A percentile compares a stretch with the other conserved stretches of the same genome.
These are phyloP conservation scores for Helichrysum umbraculigerum DNA, from an alignment of 129 eudicot species.

Conservation along the genomic window DNA sequence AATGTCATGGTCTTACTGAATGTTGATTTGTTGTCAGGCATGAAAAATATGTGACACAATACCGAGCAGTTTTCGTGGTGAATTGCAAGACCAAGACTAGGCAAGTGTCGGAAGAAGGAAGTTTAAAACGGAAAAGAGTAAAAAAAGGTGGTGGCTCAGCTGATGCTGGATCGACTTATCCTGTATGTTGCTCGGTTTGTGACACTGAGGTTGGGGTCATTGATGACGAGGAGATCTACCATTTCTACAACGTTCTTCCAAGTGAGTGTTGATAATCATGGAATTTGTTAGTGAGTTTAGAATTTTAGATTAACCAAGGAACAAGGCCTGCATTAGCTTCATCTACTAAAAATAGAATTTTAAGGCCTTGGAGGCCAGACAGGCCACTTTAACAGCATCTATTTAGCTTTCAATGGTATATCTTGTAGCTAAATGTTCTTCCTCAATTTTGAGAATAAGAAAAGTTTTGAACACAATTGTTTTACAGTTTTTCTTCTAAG, in stretches of 20 bases:
- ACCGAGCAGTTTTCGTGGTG: slow-evolving; percentile 83
- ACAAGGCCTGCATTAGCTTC: background rate
- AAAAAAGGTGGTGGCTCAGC: slow-evolving; percentile 30
- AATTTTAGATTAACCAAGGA: slow-evolving; percentile 1
- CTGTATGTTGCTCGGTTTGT: slow-evolving; percentile 78
- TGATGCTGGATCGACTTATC: slow-evolving; percentile 38
- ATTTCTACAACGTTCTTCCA: slow-evolving; percentile 80
- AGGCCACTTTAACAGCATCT: background rate
- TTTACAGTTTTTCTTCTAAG: background rate
- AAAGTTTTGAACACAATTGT: background rate
- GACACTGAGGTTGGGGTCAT: slow-evolving; percentile 82
- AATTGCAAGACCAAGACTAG: slow-evolving; percentile 68
- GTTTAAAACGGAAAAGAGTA: slow-evolving; percentile 61
- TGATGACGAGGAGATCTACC: slow-evolving; percentile 89
- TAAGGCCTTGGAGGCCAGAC: background rate
- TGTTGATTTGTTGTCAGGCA: slow-evolving; percentile 57
- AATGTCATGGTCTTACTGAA: background rate
- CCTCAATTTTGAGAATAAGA: background rate
- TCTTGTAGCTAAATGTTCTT: background rate
- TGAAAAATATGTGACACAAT: slow-evolving; percentile 87
- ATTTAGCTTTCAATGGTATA: too few species aligned
- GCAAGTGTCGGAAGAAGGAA: slow-evolving; percentile 49
- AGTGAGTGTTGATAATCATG: slow-evolving; percentile 64
- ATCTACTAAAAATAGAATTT: background rate
- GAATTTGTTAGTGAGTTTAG: background rate